Base-by-base conservation (phyloP, 192 early-diverging fungal species). In the Coemansia aciculifera region DNA sequence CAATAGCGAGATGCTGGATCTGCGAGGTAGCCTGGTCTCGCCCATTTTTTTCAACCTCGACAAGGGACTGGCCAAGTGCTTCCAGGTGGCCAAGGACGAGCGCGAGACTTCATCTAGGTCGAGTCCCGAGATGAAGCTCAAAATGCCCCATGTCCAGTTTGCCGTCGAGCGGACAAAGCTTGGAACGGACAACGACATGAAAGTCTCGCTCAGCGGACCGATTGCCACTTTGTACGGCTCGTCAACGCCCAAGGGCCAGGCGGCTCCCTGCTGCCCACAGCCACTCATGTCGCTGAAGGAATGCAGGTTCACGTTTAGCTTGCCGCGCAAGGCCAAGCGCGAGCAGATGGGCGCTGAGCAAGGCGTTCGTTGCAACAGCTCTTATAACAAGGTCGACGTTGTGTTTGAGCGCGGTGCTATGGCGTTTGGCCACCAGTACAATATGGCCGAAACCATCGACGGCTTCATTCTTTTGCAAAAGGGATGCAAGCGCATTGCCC, bases 391-490 rank as follows among this genome's bases (percentile, higher is more conserved):
- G 11, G 73, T 84, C 32, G 81, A 84, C 32, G 59, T 84, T 61
- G 74, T 59, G 37, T 84, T 84, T 75, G 66, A 71, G 62, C 73
- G 72, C 3, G 81, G 69, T 0, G 75, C 77, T 0, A 66, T 84
- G 62, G 77, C 76, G 23, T 57, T 84, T 46, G 81, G 73, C 1
- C 70, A 84, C 27, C 59, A 72, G 43, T 79, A 84, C 71, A 79
- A 84, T 38, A 84, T 84, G 77, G 73, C 76, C 10, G 77, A 79
- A 59, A 79, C 81, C 12, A 84, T 84, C 13, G 81, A 84, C 67
- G 81, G 81, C 6, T 84, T 68, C 43, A 52, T 66, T 46, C 71
- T 84, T 32, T 21, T 84, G 67, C 81, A 84, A 49, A 84, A 79
- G 67, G 81, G 69, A 4, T 84, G 77, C 44, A 84, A 84, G 59